Evolutionary conservation across 768 basidiomycete genomes (phyloP).

Genomic region (Tricholoma sp.): DNA sequence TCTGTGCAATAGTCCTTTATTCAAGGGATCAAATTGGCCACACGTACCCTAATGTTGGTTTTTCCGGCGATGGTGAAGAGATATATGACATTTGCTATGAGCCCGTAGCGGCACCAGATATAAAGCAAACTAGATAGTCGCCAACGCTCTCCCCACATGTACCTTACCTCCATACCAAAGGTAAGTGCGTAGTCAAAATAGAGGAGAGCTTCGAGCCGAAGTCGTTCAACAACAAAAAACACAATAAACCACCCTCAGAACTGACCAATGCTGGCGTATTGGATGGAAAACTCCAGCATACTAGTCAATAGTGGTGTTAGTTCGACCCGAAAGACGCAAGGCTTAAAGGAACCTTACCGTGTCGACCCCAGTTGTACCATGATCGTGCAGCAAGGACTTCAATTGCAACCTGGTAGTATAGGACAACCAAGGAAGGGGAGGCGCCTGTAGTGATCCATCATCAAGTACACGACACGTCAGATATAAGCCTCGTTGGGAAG

Average conservation of each 20-base stretch:
- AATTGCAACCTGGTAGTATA: too few relatives aligned
- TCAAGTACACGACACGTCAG: too few relatives aligned
- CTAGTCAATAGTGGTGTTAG: neutral
- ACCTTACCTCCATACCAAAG: slow-evolving; percentile 18
- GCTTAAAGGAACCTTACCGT: too few relatives aligned
- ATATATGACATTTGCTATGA: slow-evolving; percentile 22
- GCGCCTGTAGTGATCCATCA: too few relatives aligned
- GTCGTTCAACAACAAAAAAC: neutral
- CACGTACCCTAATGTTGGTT: slow-evolving; percentile 3
- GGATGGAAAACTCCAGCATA: slow-evolving; percentile 9
- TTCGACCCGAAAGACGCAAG: too few relatives aligned
- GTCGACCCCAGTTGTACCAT: too few relatives aligned
- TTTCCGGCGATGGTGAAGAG: slow-evolving; percentile 19
- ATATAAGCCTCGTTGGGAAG: too few relatives aligned
- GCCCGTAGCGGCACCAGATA: slow-evolving; percentile 21
- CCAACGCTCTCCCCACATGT: slow-evolving; percentile 22
- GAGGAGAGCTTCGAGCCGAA: slow-evolving; percentile 12
- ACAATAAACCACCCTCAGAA: neutral
- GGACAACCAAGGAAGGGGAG: too few relatives aligned
- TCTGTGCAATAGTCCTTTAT: neutral
- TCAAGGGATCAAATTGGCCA: neutral
- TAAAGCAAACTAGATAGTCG: slow-evolving; percentile 23
- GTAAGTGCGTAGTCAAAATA: slow-evolving; percentile 25
- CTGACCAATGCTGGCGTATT: slow-evolving; percentile 13
- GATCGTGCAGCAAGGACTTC: too few relatives aligned